Base-by-base conservation (phyloP, 805 yeast species). In the Teunomyces atbi region DNA sequence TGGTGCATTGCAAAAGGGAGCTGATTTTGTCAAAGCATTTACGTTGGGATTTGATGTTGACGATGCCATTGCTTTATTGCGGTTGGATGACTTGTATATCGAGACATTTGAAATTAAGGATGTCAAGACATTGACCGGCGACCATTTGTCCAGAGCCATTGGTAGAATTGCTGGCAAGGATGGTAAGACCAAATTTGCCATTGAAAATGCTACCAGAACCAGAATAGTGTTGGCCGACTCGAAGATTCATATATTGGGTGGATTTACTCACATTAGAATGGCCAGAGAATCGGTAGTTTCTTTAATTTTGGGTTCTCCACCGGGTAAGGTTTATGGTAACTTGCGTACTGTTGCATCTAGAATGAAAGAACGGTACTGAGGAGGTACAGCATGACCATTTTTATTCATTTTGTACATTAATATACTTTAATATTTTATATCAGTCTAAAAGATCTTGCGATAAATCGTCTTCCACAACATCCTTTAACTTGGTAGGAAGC, bases 151-250 rank as follows among this genome's bases (percentile, higher is more conserved):
- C 44, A 85, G 99, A 78, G 99, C 99, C 6, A 94, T 94, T 65
- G 99, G 99, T 61, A 89, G 99, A 78, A 94, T 94, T 68, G 99
- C 99, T 11, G 99, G 99, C 68, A 95, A 94, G 64, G 99, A 94
- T 64, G 99, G 99, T 62, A 92, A 91, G 70, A 94, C 98, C 51
- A 94, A 92, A 73, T 94, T 92, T 67, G 97, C 99, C 27, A 94
- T 94, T 62, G 99, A 94, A 70, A 94, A 94, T 63, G 97, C 99
- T 13, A 92, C 98, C 18, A 82, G 98, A 72, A 94, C 99, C 10
- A 86, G 99, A 76, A 91, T 94, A 36, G 99, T 94, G 20, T 76
- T 94, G 55, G 99, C 99, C 0, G 99, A 94, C 68, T 82, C 95
- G 39, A 94, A 92, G 66, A 91, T 94, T 59, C 99, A 94, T 67